phyloP scores from a whole-genome alignment of 2,329 filamentous ascomycete genomes.

The Xylariaceae sp. region DNA sequence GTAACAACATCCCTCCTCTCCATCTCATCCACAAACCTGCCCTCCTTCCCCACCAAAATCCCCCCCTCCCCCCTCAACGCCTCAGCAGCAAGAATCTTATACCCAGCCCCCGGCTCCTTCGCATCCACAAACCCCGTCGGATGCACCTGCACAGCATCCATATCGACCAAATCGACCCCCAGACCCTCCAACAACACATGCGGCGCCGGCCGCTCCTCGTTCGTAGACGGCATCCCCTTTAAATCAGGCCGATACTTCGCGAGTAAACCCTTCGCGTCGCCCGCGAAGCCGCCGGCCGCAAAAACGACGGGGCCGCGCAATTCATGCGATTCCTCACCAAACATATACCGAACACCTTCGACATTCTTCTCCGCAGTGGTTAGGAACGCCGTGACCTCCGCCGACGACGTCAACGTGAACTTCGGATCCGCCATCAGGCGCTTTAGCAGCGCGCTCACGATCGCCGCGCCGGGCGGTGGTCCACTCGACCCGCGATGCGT shows the following conservation, averaged over 20 bases:
- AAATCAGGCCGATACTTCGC: conserved; percentile 55
- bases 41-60: conserved; percentile 44
- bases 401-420: conserved; percentile 48
- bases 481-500: conserved; percentile 57
- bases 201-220: conserved; percentile 52
- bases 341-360: conserved; percentile 23
- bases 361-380: conserved; percentile 9
- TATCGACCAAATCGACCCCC: conserved; percentile 43
- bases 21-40: conserved; percentile 59
- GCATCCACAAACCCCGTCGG: conserved; percentile 60
- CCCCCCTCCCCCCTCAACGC: conserved; percentile 59
- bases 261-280: conserved; percentile 54
- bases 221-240: conserved; percentile 55
- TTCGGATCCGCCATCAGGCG: conserved; percentile 43
- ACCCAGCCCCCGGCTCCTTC: conserved; percentile 37
- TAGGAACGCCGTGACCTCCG: conserved; percentile 47
- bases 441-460: conserved; percentile 50
- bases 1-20: conserved; percentile 55
- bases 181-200: conserved; percentile 40
- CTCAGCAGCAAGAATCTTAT: conserved; percentile 61
- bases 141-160: conserved; percentile 58
- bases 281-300: conserved; percentile 57
- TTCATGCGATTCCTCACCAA: conserved; percentile 32
- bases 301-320: conserved; percentile 54
- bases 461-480: conserved; percentile 54